Evolutionary conservation across 495 filamentous ascomycete species (phyloP), one percentile per base, ranked within the genome.

Genomic region (Melanomma pulvis-pyrius): DNA sequence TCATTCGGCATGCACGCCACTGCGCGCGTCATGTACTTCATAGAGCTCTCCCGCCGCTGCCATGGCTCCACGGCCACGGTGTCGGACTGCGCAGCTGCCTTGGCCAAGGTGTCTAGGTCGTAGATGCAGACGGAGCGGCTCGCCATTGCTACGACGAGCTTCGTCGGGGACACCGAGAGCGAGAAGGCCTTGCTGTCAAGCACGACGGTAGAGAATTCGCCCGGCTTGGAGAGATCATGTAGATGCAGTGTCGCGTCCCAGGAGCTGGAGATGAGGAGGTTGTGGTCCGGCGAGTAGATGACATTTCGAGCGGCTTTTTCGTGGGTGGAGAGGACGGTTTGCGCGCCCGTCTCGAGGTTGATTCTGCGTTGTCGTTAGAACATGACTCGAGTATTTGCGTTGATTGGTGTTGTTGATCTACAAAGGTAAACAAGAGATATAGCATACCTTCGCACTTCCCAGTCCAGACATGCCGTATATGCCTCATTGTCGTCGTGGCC

Each of bases 1-100:
- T 96, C 93, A 65, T 91, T 91, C 9, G 94, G 93, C 94, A 98
- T 98, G 77, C 93, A 96, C n/a, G 91, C 86, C 1, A 97, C 90
- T 47, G 90, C 89, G 53, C 94, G 86, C 1, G 93, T 97, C 83
- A 96, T 92, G 81, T 96, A 98, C 75, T 97, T 97, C 74, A 98
- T 81, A 19, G 87, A 91, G 56, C 90, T 93, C 75, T 98, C 94
- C 41, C 94, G 84, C 50, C 88, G 86, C 74, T 98, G 94, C 89
- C 89, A 96, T 0, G 93, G 93, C 68, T 89, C 84, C 39, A 91
- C 74, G 28, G 88, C 81, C 26, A 86, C 76, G 24, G 69, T 61
- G 28, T 75, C 73, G 15, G 83, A 74, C 70, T 87, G 74, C 1
- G 86, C 80, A 0, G 83, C 77, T 5, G 85, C 68, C 13, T 80